A percentile compares a stretch with the other conserved stretches of the same genome.
Conservation (phyloP, 345 rosid genomes). For the Kernera saxatilis region DNA sequence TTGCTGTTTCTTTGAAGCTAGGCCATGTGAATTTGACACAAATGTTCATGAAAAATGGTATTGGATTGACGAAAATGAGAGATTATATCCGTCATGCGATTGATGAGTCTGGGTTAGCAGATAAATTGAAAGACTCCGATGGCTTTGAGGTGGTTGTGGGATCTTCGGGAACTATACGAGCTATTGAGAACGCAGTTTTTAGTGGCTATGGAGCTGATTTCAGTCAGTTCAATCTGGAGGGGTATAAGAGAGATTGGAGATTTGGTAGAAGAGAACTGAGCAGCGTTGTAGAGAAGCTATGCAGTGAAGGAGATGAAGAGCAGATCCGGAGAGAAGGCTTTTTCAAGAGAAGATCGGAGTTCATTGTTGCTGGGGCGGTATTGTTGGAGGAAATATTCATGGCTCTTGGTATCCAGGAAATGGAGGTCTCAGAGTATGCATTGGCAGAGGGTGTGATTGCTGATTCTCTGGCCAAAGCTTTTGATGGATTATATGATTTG, state of each 20-base stretch:
- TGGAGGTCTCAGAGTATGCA: constrained; percentile 66
- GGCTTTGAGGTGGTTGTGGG: constrained; percentile 62
- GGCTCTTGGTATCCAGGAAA: constrained; percentile 49
- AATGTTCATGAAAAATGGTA: constrained; percentile 26
- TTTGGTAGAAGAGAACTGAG: constrained; percentile 42
- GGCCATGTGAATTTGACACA: constrained; percentile 66
- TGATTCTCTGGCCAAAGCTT: constrained; percentile 43
- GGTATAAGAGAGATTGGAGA: constrained; percentile 54
- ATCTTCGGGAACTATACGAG: constrained; percentile 60
- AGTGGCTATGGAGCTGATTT: constrained; percentile 35
- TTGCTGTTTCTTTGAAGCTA: constrained; percentile 45
- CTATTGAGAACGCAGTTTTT: constrained; percentile 57
- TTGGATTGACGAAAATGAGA: constrained; percentile 34
- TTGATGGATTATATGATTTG: constrained; percentile 36
- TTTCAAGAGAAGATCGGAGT: constrained; percentile 61
- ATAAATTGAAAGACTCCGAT: constrained; percentile 37
- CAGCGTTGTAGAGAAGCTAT: constrained; percentile 43
- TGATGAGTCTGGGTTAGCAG: constrained; percentile 40
- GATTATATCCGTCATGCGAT: constrained; percentile 37
- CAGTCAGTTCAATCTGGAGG: constrained; percentile 23
- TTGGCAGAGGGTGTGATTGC: constrained; percentile 67
- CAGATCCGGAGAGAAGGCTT: constrained; percentile 42
- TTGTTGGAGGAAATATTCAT: constrained; percentile 64
- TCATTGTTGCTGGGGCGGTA: constrained; percentile 61
- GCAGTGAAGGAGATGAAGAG: constrained; percentile 43